Evolutionary conservation across 2,329 filamentous ascomycete genomes (phyloP), one percentile per base, ranked within the genome.

Genomic region (Arthrocladium fulminans): DNA sequence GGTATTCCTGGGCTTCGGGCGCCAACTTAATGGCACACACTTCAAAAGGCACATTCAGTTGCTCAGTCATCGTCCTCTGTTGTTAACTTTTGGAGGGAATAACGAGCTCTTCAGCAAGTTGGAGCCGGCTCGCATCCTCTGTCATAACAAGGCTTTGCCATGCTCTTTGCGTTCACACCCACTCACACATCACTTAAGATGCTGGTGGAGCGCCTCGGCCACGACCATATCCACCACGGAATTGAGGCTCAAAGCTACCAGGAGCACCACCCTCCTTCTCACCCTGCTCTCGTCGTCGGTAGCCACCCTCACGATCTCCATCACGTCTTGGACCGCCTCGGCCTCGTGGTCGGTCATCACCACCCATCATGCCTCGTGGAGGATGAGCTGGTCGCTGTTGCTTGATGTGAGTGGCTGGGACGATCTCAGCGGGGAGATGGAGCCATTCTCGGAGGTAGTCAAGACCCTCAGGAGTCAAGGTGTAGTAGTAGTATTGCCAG

Each of bases 401-500:
- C 87, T 98, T 98, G 79, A 98, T 97, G 85, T 98, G 92, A 67
- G 92, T 98, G 67, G 94, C 88, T 64, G 92, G 92, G 62, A 98
- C 92, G 70, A 98, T 96, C 83, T 98, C 92, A 71, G 92, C 89
- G 67, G 92, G 92, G 66, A 98, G 86, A 78, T 98, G 92, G 65
- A 98, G 89, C 92, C 92, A 98, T 81, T 98, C 92, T 71, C 92
- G 90, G 73, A 98, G 89, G 83, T 98, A 98, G 80, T 97, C 90
- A 72, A 98, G 90, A 77, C 92, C 92, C 81, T 97, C 89, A 69
- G 89, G 87, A 72, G 90, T 96, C 75, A 98, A 84, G 75, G 92
- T 96, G 84, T 98, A 98, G 86, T 98, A 98, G 85, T 97, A 95
- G 82, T 89, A 95, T 77, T 95, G 88, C 88, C 88, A 95, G 62